These are phyloP conservation scores for Mangifera indica DNA, from an alignment of 345 rosid genomes.

Conservation along the genomic window DNA sequence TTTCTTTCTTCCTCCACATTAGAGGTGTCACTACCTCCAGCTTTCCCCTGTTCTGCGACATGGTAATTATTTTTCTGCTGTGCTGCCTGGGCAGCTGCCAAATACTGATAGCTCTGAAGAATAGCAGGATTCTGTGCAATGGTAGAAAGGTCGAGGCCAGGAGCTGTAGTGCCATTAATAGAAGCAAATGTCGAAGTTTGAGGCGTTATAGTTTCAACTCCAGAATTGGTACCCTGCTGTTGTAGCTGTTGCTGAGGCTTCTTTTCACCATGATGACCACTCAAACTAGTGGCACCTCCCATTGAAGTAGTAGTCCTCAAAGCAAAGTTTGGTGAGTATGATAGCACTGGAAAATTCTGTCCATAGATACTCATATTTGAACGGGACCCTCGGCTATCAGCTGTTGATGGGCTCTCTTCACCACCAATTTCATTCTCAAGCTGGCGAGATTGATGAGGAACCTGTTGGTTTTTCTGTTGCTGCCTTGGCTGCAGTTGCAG, in stretches of 20 bases:
- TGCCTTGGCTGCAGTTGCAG: constrained; percentile 50
- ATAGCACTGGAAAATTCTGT: constrained; percentile 63
- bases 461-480: constrained; percentile 55
- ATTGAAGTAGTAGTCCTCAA: constrained; percentile 57
- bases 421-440: constrained; percentile 58
- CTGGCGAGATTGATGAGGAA: constrained; percentile 56
- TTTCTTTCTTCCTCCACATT: constrained; percentile 68
- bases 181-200: constrained; percentile 86
- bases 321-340: constrained; percentile 63
- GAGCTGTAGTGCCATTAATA: constrained; percentile 53
- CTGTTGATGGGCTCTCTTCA: constrained; percentile 82
- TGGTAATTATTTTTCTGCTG: constrained; percentile 76
- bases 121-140: constrained; percentile 71
- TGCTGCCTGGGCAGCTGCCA: constrained; percentile 67
- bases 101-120: constrained; percentile 60
- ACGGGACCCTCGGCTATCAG: constrained; percentile 70
- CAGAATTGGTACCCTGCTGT: constrained; percentile 56
- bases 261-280: constrained; percentile 61
- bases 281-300: constrained; percentile 42
- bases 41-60: constrained; percentile 63
- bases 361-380: constrained; percentile 52
- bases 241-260: constrained; percentile 44
- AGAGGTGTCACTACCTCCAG: constrained; percentile 45
- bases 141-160: constrained; percentile 68
- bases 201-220: constrained; percentile 55